phyloP scores from a whole-genome alignment of 345 rosid species.

The Populus pruinosa region DNA sequence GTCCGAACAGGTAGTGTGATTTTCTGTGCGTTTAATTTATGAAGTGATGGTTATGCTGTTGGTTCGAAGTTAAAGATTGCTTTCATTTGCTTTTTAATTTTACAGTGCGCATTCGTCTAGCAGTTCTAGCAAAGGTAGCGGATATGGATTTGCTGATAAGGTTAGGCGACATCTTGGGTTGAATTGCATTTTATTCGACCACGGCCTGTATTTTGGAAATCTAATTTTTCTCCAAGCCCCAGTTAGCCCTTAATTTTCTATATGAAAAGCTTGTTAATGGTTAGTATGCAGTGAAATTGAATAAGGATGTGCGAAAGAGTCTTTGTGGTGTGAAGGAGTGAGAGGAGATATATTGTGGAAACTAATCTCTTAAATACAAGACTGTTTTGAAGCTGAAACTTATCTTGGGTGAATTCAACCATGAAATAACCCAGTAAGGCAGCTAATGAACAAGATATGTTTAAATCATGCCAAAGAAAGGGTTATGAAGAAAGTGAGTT shows the following conservation, averaged over 20 bases:
- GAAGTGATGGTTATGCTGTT: not conserved
- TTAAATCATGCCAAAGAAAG: not conserved
- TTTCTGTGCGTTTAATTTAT: not conserved
- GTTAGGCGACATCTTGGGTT: slow-evolving; percentile 38
- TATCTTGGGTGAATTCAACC: not conserved
- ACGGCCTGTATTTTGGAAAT: not conserved
- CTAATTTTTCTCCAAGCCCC: not conserved
- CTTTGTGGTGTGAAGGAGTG: not conserved
- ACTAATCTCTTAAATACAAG: not conserved
- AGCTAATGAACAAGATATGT: not conserved
- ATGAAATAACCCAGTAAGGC: not conserved
- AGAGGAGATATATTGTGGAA: not conserved
- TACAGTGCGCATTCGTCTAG: slow-evolving; percentile 61
- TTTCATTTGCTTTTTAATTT: not conserved
- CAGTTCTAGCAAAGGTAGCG: slow-evolving; percentile 64
- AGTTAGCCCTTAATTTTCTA: not conserved
- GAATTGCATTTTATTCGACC: not conserved
- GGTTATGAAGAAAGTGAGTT: not conserved
- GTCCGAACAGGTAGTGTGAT: slow-evolving; percentile 52
- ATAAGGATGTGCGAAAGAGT: not conserved
- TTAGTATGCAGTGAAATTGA: not conserved
- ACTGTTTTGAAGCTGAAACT: not conserved
- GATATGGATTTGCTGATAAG: slow-evolving; percentile 99
- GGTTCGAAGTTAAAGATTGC: not conserved
- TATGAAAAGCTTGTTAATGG: not conserved